These are phyloP conservation scores for Monilinia vaccinii-corymbosi DNA, from an alignment of 2,329 filamentous ascomycete species.

Conservation along the genomic window DNA sequence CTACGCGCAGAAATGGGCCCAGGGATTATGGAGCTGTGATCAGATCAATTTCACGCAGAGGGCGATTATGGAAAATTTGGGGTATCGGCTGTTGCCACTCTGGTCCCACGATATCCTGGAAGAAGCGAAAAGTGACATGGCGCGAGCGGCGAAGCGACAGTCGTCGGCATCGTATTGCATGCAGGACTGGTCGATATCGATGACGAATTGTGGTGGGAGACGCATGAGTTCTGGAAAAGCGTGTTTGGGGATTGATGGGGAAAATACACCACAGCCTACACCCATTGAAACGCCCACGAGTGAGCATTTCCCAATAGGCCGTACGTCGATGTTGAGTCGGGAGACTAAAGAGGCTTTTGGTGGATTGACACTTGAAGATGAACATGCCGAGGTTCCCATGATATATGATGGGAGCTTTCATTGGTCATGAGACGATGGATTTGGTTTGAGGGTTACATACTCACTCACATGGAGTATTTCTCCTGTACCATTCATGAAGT, in stretches of 20 bases:
- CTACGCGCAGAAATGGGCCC: slow-evolving; percentile 47
- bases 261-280: slow-evolving; percentile 2
- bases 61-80: slow-evolving; percentile 54
- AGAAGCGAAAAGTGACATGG: slow-evolving; percentile 55
- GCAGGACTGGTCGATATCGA: background rate
- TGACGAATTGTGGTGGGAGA: background rate
- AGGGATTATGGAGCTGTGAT: slow-evolving; percentile 46
- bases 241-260: background rate
- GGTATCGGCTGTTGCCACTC: slow-evolving; percentile 53
- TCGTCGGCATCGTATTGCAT: slow-evolving; percentile 4
- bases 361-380: background rate
- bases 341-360: slow-evolving; percentile 2
- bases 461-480: background rate
- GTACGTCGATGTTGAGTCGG: slow-evolving; percentile 1
- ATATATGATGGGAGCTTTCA: background rate
- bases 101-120: slow-evolving; percentile 47
- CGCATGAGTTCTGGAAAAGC: slow-evolving; percentile 3
- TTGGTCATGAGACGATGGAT: background rate
- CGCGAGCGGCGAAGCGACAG: slow-evolving; percentile 38
- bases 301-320: background rate
- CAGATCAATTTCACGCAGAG: slow-evolving; percentile 58
- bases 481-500: background rate
- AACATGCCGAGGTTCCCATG: background rate
- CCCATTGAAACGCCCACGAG: slow-evolving; percentile 1
- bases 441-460: background rate